Percentiles rank a stretch among this genome's conserved stretches.
phyloP scores from a whole-genome alignment of 2,329 filamentous ascomycete species.

The Mariannaea sp. region DNA sequence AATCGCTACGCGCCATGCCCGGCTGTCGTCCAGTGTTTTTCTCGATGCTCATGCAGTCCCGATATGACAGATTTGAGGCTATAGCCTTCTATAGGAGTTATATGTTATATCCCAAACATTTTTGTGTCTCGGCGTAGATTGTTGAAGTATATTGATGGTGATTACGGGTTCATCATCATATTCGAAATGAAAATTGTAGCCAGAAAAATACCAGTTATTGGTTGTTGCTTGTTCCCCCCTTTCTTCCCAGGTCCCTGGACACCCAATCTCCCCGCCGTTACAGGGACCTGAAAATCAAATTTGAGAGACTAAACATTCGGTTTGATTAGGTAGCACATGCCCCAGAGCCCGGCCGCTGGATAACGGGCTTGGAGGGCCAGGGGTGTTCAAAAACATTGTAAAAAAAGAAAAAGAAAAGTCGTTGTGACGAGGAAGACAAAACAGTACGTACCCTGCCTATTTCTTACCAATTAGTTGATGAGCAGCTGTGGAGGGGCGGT shows the following conservation, averaged over 20 bases:
- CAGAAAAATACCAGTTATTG: too few species aligned
- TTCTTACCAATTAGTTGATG: background rate
- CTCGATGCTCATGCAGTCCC: conserved; percentile 4
- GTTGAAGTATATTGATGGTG: too few species aligned
- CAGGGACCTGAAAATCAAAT: conserved; percentile 24
- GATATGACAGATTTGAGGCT: too few species aligned
- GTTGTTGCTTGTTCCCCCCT: conserved; percentile 20
- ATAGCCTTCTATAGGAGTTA: too few species aligned
- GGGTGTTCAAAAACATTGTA: too few species aligned
- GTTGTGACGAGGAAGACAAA: background rate
- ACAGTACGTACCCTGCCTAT: background rate
- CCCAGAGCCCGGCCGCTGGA: conserved; percentile 29
- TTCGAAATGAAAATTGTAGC: too few species aligned
- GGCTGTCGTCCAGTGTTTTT: conserved; percentile 12
- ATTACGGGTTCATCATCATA: too few species aligned
- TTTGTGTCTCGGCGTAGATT: too few species aligned
- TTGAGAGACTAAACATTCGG: conserved; percentile 27
- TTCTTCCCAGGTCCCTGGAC: conserved; percentile 27
- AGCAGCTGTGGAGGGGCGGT: conserved; percentile 30
- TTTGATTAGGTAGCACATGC: conserved; percentile 37
- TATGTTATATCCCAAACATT: too few species aligned
- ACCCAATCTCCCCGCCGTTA: conserved; percentile 20
- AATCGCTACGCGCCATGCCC: too few species aligned
- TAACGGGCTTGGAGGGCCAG: conserved; percentile 27
- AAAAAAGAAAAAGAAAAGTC: conserved; percentile 21